Percentiles rank a stretch among this genome's conserved stretches.
These are phyloP conservation scores for Thuidium tamariscinum DNA, from an alignment of 225 moss, liverwort and hornwort genomes.

Conservation along the genomic window DNA sequence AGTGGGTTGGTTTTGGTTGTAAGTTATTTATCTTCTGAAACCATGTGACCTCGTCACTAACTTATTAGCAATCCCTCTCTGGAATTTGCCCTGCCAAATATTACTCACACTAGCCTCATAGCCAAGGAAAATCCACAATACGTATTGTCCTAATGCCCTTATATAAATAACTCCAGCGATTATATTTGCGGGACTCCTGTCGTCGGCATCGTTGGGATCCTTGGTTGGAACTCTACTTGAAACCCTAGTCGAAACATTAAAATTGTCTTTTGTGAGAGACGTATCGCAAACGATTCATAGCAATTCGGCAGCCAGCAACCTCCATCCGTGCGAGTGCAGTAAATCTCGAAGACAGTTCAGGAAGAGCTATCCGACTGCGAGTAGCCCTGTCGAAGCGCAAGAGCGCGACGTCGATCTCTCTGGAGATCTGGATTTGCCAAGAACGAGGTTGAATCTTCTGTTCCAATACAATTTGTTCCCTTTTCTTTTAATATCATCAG, in stretches of 20 bases:
- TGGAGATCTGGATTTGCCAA: not conserved
- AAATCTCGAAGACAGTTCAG: slow-evolving; percentile 61
- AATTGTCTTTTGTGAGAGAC: not conserved
- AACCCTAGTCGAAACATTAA: not conserved
- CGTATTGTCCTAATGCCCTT: not conserved
- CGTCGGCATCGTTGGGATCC: too few relatives aligned
- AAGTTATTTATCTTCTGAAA: not conserved
- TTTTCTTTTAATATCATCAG: not conserved
- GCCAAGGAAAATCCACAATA: too few relatives aligned
- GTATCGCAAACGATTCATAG: too few relatives aligned
- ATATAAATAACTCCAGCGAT: too few relatives aligned
- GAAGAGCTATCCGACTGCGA: slow-evolving; percentile 19
- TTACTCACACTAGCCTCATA: not conserved
- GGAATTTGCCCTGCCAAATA: not conserved
- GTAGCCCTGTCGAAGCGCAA: not conserved
- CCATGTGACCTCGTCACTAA: not conserved
- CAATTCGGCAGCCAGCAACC: not conserved
- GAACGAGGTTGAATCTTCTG: not conserved
- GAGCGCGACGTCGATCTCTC: not conserved
- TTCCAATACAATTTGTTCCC: not conserved
- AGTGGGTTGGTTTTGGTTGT: not conserved
- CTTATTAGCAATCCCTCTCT: not conserved
- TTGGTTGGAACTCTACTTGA: too few relatives aligned
- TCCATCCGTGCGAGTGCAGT: not conserved
- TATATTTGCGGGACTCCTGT: too few relatives aligned